A percentile compares a stretch with the other conserved stretches of the same genome.
Evolutionary conservation across 345 rosid species (phyloP).

Genomic region (Moringa oleifera): DNA sequence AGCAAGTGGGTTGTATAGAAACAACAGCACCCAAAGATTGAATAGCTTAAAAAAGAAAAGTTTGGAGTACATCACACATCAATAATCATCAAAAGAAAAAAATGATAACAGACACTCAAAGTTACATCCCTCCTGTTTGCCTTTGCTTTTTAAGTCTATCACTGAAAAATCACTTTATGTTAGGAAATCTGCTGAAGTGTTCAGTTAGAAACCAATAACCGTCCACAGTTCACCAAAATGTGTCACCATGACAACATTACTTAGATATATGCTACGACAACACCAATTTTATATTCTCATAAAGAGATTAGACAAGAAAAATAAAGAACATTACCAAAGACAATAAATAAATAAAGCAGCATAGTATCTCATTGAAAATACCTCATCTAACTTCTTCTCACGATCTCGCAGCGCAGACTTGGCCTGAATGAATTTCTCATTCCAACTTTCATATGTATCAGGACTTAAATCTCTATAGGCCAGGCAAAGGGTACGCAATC

Average conservation of each 20-base stretch:
- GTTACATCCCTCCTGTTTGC: background rate
- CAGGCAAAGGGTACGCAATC: conserved; percentile 96
- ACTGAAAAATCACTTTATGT: background rate
- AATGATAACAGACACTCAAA: no score
- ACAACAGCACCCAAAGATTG: background rate
- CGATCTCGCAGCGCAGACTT: conserved; percentile 94
- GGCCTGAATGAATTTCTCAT: conserved; percentile 95
- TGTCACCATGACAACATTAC: background rate
- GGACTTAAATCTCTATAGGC: conserved; percentile 81
- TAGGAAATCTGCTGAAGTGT: background rate
- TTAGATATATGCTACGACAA: background rate
- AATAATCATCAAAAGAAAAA: background rate
- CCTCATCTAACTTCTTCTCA: conserved; percentile 98
- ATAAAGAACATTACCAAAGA: conserved; percentile 6
- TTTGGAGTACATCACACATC: background rate
- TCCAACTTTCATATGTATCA: conserved; percentile 81
- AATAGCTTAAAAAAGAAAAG: no score
- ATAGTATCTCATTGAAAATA: conserved; percentile 23
- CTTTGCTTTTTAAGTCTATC: background rate
- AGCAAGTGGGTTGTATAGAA: background rate
- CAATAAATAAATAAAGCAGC: conserved; percentile 7
- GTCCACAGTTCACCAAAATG: background rate
- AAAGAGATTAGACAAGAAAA: background rate
- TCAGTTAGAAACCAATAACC: background rate
- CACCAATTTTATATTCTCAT: background rate